These are phyloP conservation scores for Limtongia smithiae DNA, from an alignment of 805 yeast species.

Conservation along the genomic window DNA sequence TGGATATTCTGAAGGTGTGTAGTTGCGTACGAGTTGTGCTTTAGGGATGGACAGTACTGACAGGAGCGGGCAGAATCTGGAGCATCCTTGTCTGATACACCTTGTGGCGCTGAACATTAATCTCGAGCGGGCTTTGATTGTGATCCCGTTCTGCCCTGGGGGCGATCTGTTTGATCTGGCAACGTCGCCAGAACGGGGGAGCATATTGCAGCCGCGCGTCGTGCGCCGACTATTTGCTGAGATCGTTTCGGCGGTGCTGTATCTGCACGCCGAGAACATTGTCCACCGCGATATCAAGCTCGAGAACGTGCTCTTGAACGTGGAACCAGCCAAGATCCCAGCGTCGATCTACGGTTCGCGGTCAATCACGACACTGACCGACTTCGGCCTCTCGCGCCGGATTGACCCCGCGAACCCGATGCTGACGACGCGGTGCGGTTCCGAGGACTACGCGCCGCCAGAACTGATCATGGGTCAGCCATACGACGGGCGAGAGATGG, in stretches of 20 bases:
- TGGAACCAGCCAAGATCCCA: slow-evolving; percentile 39
- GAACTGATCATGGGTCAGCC: slow-evolving; percentile 86
- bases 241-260: slow-evolving; percentile 61
- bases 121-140: slow-evolving; percentile 46
- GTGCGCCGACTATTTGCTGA: slow-evolving; percentile 67
- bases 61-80: slow-evolving; percentile 10
- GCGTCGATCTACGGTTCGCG: slow-evolving; percentile 7
- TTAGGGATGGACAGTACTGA: neutral
- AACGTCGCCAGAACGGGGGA: slow-evolving; percentile 38
- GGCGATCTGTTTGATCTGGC: slow-evolving; percentile 78
- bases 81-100: slow-evolving; percentile 24
- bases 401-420: slow-evolving; percentile 59
- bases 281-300: slow-evolving; percentile 91
- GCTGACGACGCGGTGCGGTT: slow-evolving; percentile 87
- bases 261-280: slow-evolving; percentile 62
- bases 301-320: slow-evolving; percentile 52
- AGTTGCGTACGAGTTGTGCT: neutral
- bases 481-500: slow-evolving; percentile 88
- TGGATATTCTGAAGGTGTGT: slow-evolving; percentile 51
- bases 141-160: slow-evolving; percentile 74
- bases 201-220: slow-evolving; percentile 46
- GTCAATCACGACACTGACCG: slow-evolving; percentile 63
- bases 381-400: slow-evolving; percentile 80
- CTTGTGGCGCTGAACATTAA: slow-evolving; percentile 30
- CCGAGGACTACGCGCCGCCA: slow-evolving; percentile 95